phyloP scores from a whole-genome alignment of 2,329 filamentous ascomycete genomes.

The Seiridium cupressi region DNA sequence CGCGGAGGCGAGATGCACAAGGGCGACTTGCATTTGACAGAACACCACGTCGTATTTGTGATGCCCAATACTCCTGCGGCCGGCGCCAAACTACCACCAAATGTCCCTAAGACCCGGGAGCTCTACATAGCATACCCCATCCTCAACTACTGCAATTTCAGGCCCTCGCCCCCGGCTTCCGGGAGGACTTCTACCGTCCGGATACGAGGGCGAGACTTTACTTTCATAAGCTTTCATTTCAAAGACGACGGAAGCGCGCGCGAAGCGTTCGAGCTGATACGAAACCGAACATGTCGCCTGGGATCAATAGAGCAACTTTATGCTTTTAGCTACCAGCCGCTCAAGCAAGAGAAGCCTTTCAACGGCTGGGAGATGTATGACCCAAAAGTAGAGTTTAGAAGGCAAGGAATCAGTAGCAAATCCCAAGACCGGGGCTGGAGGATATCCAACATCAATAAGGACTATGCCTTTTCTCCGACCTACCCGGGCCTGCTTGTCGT shows the following conservation, averaged over 20 bases:
- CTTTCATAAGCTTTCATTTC: slow-evolving; percentile 90
- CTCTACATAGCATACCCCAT: slow-evolving; percentile 96
- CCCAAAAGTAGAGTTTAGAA: slow-evolving; percentile 77
- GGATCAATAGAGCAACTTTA: slow-evolving; percentile 85
- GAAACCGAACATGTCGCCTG: slow-evolving; percentile 74
- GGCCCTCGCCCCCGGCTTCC: slow-evolving; percentile 68
- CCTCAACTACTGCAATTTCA: slow-evolving; percentile 76
- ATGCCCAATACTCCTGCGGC: slow-evolving; percentile 21
- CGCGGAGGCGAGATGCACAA: slow-evolving; percentile 55
- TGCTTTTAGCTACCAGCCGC: slow-evolving; percentile 81
- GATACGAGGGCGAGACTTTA: slow-evolving; percentile 89
- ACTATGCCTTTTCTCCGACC: slow-evolving; percentile 89
- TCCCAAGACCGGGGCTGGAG: slow-evolving; percentile 80
- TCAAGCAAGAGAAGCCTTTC: slow-evolving; percentile 68
- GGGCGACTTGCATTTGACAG: slow-evolving; percentile 59
- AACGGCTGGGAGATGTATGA: slow-evolving; percentile 87
- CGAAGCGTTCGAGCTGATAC: slow-evolving; percentile 86
- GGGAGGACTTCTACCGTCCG: slow-evolving; percentile 78
- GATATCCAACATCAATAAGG: slow-evolving; percentile 82
- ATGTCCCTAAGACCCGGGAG: slow-evolving; percentile 49
- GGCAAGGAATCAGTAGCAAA: slow-evolving; percentile 84
- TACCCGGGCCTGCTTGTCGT: slow-evolving; percentile 86
- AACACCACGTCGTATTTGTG: slow-evolving; percentile 54
- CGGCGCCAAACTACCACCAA: slow-evolving; percentile 16
- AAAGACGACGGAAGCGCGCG: slow-evolving; percentile 69